Evolutionary conservation across 441 rosid genomes (phyloP), one percentile per base, ranked within the genome.

Genomic region (Bocquillonia castaneifolia): DNA sequence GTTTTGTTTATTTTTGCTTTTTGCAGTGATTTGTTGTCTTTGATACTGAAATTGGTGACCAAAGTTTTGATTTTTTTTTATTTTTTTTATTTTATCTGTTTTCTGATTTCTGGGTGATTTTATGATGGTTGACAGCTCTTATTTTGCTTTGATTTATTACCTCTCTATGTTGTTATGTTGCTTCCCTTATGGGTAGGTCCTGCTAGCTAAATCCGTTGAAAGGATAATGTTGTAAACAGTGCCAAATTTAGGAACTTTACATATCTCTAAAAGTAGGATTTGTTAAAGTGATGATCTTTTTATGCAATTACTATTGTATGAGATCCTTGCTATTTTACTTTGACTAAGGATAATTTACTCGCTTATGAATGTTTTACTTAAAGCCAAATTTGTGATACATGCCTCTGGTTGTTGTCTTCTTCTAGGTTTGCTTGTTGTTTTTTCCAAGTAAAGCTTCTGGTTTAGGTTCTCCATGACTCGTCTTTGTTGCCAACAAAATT

Each of bases 1-100:
- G 66, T 48, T 5, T 50, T 22, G 64, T 50, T 31, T 18, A n/a
- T 53, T 47, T 57, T n/a, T 61, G 55, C 45, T 57, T 26, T 4
- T 47, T 0, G 1, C 32, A 45, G 18, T 63, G 42, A 51, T 45
- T 17, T 64, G 1, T 48, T 59, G 10, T 10, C n/a, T n/a, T n/a
- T n/a, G n/a, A n/a, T n/a, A n/a, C n/a, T n/a, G n/a, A 52, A 64
- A 34, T 64, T 22, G 8, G 25, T 18, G 60, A 40, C 6, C 12
- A 6, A 2, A 18, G 48, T 50, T 18, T 36, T 44, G 3, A 61
- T 42, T n/a, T 25, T 25, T 4, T 23, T 25, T 4, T n/a, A 20
- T n/a, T n/a, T n/a, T n/a, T n/a, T n/a, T n/a, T n/a, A n/a, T 28
- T 39, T 13, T 36, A 42, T 60, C 15, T 39, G 29, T 40, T 47